Percentiles rank a stretch among this genome's conserved stretches.
Evolutionary conservation across 148 eudicot species (phyloP).

Genomic region (Gaultheria prostrata): DNA sequence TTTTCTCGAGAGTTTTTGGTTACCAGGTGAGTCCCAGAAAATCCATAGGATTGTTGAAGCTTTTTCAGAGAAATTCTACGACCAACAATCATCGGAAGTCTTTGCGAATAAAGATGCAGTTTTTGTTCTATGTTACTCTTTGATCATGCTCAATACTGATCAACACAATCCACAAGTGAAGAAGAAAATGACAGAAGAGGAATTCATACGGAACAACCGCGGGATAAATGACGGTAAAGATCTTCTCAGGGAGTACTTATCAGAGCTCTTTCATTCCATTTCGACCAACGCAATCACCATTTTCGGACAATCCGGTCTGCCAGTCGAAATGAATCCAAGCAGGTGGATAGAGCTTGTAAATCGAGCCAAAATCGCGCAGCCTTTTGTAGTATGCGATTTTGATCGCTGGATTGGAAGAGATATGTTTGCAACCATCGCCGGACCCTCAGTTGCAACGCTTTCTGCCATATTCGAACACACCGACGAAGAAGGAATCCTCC

Average conservation of each 20-base stretch:
- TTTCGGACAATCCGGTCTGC: constrained; percentile 34
- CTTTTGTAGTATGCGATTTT: constrained; percentile 52
- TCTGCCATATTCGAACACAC: constrained; percentile 83
- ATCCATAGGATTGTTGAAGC: constrained; percentile 77
- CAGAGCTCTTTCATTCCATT: constrained; percentile 87
- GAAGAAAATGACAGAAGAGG: constrained; percentile 98
- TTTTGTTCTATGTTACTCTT: constrained; percentile 67
- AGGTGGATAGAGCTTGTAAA: constrained; percentile 80
- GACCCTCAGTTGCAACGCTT: constrained; percentile 77
- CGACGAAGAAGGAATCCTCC: constrained; percentile 79
- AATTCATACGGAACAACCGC: constrained; percentile 82
- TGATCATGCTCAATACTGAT: constrained; percentile 95
- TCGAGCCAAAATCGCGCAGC: constrained; percentile 41
- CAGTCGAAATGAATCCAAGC: constrained; percentile 72
- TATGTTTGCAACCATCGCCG: constrained; percentile 88
- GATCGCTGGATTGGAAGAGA: constrained; percentile 76
- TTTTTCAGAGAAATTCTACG: constrained; percentile 70
- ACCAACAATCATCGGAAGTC: constrained; percentile 65
- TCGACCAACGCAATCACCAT: constrained; percentile 53
- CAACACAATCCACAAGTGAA: constrained; percentile 96
- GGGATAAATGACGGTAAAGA: constrained; percentile 86
- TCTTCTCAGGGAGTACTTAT: constrained; percentile 76
- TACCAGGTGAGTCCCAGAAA: constrained; percentile 97
- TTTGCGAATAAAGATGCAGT: constrained; percentile 79
- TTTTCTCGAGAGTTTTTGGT: constrained; percentile 68